These are phyloP conservation scores for Penicillium subrubescens DNA, from an alignment of 495 filamentous ascomycete genomes.

Conservation along the genomic window DNA sequence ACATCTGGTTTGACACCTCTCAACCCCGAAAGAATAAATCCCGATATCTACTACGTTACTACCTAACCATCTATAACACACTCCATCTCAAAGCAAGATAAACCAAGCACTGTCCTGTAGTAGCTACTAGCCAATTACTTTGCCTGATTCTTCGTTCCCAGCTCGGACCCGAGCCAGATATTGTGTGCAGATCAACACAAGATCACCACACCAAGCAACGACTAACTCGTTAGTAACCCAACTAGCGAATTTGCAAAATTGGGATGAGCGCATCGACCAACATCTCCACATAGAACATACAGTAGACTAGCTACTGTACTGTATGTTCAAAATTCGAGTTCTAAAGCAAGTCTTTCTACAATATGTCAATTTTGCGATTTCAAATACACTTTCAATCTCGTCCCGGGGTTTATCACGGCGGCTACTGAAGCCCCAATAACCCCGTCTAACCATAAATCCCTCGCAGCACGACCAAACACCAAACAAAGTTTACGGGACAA, in stretches of 20 bases:
- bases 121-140: neutral
- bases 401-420: neutral
- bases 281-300: neutral
- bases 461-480: neutral
- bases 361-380: too few relatives aligned
- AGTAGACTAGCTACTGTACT: neutral
- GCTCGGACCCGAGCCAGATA: neutral
- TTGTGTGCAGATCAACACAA: conserved; percentile 2
- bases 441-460: neutral
- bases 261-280: neutral
- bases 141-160: neutral
- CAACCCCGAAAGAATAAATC: neutral
- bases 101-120: neutral
- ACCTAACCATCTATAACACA: too few relatives aligned
- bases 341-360: too few relatives aligned
- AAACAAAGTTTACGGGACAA: neutral
- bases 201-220: conserved; percentile 4
- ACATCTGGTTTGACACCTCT: neutral
- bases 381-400: neutral
- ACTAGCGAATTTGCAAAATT: neutral
- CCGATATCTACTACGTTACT: neutral
- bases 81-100: neutral
- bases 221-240: neutral
- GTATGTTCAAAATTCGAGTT: neutral
- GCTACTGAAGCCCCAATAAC: neutral